A percentile compares a stretch with the other conserved stretches of the same genome.
These are phyloP conservation scores for Fusarium equiseti DNA, from an alignment of 2,329 filamentous ascomycete species.

Conservation along the genomic window DNA sequence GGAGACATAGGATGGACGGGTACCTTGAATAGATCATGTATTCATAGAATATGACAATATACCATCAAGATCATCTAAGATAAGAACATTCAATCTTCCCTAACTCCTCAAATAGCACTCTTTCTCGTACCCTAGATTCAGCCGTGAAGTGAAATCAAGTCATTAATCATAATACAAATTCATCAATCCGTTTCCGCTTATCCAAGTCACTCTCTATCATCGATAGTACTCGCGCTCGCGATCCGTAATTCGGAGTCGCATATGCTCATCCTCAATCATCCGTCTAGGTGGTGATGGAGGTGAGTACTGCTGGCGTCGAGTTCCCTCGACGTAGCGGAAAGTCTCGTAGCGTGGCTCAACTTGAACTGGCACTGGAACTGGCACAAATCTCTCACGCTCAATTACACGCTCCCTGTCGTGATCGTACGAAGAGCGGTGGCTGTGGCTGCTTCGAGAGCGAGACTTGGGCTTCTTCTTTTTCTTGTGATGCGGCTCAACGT, in stretches of 20 bases:
- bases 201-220: conserved; percentile 12
- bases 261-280: conserved; percentile 50
- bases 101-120: conserved; percentile 29
- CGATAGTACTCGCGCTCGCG: conserved; percentile 51
- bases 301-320: conserved; percentile 51
- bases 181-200: conserved; percentile 9
- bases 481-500: conserved; percentile 51
- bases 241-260: conserved; percentile 52
- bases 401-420: conserved; percentile 63
- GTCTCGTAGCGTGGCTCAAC: conserved; percentile 59
- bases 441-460: conserved; percentile 49
- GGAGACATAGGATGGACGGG: neutral
- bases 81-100: conserved; percentile 19
- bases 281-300: conserved; percentile 50
- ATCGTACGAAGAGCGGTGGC: conserved; percentile 43
- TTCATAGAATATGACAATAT: neutral
- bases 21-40: neutral
- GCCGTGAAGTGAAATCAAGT: conserved; percentile 14
- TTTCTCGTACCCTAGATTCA: conserved; percentile 9
- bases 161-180: conserved; percentile 42
- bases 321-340: conserved; percentile 66
- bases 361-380: conserved; percentile 57
- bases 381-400: conserved; percentile 64
- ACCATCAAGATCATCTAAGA: neutral
- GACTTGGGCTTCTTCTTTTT: conserved; percentile 47